phyloP scores from a whole-genome alignment of 2,329 filamentous ascomycete species.

The Aspergillus cejpii region DNA sequence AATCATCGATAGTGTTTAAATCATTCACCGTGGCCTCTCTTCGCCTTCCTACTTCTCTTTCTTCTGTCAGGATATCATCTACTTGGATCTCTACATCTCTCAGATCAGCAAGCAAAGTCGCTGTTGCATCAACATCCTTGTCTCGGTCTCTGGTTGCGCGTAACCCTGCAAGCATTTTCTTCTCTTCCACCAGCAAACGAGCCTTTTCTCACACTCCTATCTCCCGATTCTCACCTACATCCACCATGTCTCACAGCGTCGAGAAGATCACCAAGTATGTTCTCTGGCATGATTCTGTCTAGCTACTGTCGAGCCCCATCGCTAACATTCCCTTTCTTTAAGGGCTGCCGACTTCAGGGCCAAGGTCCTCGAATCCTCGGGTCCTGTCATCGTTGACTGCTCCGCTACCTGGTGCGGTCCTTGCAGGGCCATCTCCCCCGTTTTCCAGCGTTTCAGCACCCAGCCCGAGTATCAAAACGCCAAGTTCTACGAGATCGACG shows the following conservation, averaged over 20 bases:
- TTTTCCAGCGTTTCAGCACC: conserved; percentile 57
- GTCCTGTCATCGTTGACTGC: conserved; percentile 71
- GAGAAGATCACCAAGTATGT: conserved; percentile 24
- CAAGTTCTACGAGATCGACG: conserved; percentile 84
- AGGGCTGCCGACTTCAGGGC: conserved; percentile 51
- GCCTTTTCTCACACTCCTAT: conserved; percentile 26
- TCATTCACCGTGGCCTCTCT: conserved; percentile 25
- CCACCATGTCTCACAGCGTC: conserved; percentile 28
- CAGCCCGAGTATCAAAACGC: conserved; percentile 46
- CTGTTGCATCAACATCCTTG: conserved; percentile 9
- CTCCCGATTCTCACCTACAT: conserved; percentile 41
- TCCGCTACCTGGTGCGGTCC: conserved; percentile 90
- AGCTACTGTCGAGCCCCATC: conserved; percentile 13
- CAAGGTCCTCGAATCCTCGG: conserved; percentile 45
- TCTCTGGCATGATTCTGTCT: background rate
- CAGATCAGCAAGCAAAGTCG: conserved; percentile 3
- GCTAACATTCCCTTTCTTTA: background rate
- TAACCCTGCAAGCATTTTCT: background rate
- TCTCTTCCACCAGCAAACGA: conserved; percentile 13
- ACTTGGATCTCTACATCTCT: conserved; percentile 1
- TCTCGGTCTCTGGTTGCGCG: conserved; percentile 6
- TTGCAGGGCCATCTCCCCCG: conserved; percentile 82
- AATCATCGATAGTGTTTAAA: conserved; percentile 17
- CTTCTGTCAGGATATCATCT: conserved; percentile 12
- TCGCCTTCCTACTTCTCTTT: conserved; percentile 13